phyloP scores from a whole-genome alignment of 1,139 yeast species.

The Sugiyamaella novakii region DNA sequence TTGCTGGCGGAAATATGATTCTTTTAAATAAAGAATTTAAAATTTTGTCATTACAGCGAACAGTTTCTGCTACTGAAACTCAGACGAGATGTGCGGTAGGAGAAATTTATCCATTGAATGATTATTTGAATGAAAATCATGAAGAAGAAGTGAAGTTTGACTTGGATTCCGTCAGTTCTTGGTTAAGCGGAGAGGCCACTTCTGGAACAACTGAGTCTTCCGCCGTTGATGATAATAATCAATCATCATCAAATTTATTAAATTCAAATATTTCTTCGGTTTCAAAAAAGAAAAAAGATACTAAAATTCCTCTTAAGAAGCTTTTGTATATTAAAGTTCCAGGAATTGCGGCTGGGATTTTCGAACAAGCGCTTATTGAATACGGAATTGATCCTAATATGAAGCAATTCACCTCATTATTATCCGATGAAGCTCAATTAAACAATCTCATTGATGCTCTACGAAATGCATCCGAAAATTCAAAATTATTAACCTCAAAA shows the following conservation, averaged over 20 bases:
- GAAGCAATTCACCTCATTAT: conserved; percentile 30
- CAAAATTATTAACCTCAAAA: conserved; percentile 35
- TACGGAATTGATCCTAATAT: conserved; percentile 51
- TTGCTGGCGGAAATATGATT: conserved; percentile 90
- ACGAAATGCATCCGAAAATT: conserved; percentile 51
- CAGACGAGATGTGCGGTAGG: conserved; percentile 58
- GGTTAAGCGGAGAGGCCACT: conserved; percentile 23
- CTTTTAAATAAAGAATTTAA: conserved; percentile 68
- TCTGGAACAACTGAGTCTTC: neutral
- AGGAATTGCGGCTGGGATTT: conserved; percentile 75
- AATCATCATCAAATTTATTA: conserved; percentile 11
- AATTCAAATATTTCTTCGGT: neutral
- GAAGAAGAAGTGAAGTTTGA: conserved; percentile 12
- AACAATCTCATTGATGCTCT: conserved; percentile 50
- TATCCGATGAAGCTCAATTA: conserved; percentile 27
- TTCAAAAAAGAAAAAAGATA: conserved; percentile 45
- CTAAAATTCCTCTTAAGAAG: conserved; percentile 65
- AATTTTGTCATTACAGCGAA: conserved; percentile 74
- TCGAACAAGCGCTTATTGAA: conserved; percentile 57
- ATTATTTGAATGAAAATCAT: conserved; percentile 23
- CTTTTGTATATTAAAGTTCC: conserved; percentile 68
- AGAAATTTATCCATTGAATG: conserved; percentile 57
- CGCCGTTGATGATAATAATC: conserved; percentile 20
- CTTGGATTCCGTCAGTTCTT: conserved; percentile 21
- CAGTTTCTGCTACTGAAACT: conserved; percentile 58